phyloP scores from a whole-genome alignment of 129 eudicot genomes.

The Flaveria trinervia region DNA sequence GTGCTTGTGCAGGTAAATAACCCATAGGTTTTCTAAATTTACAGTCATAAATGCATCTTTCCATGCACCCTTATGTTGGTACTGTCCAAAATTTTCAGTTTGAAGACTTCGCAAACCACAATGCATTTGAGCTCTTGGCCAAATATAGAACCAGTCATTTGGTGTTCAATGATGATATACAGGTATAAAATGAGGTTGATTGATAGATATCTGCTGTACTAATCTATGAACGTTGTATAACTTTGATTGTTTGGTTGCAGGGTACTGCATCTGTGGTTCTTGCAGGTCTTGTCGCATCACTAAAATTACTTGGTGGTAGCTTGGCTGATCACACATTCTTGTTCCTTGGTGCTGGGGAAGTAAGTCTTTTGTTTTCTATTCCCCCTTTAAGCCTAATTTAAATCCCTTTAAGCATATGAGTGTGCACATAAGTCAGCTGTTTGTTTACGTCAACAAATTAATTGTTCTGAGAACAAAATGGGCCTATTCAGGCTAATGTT shows the following conservation, averaged over 20 bases:
- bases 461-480: background rate
- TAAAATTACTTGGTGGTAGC: conserved; percentile 79
- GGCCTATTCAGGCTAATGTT: background rate
- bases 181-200: conserved; percentile 47
- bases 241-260: conserved; percentile 40
- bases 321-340: conserved; percentile 83
- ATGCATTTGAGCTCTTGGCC: conserved; percentile 84
- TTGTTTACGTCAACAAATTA: conserved; percentile 1
- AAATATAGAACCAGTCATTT: conserved; percentile 76
- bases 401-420: background rate
- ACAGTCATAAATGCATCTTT: conserved; percentile 1
- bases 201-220: background rate
- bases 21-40: conserved; percentile 1
- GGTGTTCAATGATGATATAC: conserved; percentile 95
- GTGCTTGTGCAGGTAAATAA: conserved; percentile 79
- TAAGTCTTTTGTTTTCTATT: conserved; percentile 26
- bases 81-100: conserved; percentile 48
- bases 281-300: conserved; percentile 82
- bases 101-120: conserved; percentile 96
- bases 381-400: background rate
- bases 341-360: conserved; percentile 98
- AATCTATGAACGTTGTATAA: conserved; percentile 14
- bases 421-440: background rate
- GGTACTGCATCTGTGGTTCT: conserved; percentile 92
- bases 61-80: conserved; percentile 16